Base-by-base conservation (phyloP, 2,329 filamentous ascomycete genomes). In the Thielaviopsis musarum region DNA sequence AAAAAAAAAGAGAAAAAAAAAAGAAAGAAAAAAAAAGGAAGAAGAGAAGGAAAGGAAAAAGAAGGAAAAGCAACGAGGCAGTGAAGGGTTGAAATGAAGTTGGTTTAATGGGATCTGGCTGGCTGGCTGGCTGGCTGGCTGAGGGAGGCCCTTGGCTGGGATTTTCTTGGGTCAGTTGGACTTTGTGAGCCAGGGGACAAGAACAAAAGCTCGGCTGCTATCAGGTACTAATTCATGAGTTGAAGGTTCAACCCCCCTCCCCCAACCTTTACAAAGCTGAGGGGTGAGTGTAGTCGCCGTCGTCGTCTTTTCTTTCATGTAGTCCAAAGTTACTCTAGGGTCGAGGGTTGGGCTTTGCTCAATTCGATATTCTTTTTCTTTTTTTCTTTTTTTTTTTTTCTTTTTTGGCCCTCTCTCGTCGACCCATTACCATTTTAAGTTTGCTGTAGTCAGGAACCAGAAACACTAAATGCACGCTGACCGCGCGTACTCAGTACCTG, bases 81-180 rank as follows among this genome's bases (percentile, higher is more conserved):
- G 45, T 49, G n/a, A 49, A 49, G 45, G 45, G 45, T 49, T 49
- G 45, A 49, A 49, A 49, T 49, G 45, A 49, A n/a, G 17, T 4
- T 49, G 26, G 57, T 59, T 61, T 59, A 59, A 58, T 61, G 56
- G 56, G 59, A 61, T 58, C 56, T 56, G 57, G 48, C 15, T 52
- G 56, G 34, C 15, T 45, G 26, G 34, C 41, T 38, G 30, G 49
- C 22, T 54, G 49, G 10, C 6, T 34, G 30, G 30, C 30, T 34
- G 30, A 52, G 38, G 56, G 56, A 58, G 52, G 56, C 59, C 24
- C 41, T 58, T 59, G 45, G 52, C 53, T 41, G 41, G 51, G 55
- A 19, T 54, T 5, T 34, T 34, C 30, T 34, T 34, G 6, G 30
- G 30, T 34, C 6, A 10, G 30, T 2, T 34, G 24, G 24, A 3